Evolutionary conservation across 495 filamentous ascomycete species (phyloP), one percentile per base, ranked within the genome.

Genomic region (Amniculicola lignicola): DNA sequence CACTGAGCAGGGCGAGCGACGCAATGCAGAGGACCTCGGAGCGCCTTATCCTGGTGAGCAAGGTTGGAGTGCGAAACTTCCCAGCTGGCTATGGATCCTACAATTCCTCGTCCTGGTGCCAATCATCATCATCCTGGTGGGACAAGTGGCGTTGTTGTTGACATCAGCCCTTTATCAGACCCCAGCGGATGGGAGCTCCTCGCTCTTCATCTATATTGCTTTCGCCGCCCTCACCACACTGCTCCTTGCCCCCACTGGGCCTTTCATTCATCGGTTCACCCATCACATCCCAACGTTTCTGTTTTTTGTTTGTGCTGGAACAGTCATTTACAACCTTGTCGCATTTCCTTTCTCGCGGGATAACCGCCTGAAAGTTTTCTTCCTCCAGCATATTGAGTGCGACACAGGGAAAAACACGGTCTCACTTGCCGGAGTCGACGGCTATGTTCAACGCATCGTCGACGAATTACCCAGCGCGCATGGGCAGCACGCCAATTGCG

Each of bases 281-380:
- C 86, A 86, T 62, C 88, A 94, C 54, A 74, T 97, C 28, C 91
- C 93, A 3, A 67, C 84, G 0, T 82, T 92, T 59, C 66, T 96
- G 18, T 75, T 95, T 40, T 67, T 85, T 7, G 73, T 96, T 24
- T 87, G 90, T 54, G 56, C 81, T 35, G 87, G 78, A 23, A 95
- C 90, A 11, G 68, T 91, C 25, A 81, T 92, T 62, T 97, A 94
- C 75, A 95, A 93, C 67, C 80, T 96, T 10, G 71, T 76, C 19
- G 91, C 88, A 4, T 95, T 95, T 70, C 93, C 93, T 0, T 97
- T 96, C 73, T 89, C 89, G 0, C 74, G 77, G 24, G 74, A 82
- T 35, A 87, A 80, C 60, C 79, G 90, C 40, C 79, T 96, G 61
- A 97, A 97, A 65, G 71, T 90, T 36, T 94, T 84, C 71, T 97